Evolutionary conservation across 139 green algal species (phyloP).

Genomic region (Raphidocelis subcapitata): DNA sequence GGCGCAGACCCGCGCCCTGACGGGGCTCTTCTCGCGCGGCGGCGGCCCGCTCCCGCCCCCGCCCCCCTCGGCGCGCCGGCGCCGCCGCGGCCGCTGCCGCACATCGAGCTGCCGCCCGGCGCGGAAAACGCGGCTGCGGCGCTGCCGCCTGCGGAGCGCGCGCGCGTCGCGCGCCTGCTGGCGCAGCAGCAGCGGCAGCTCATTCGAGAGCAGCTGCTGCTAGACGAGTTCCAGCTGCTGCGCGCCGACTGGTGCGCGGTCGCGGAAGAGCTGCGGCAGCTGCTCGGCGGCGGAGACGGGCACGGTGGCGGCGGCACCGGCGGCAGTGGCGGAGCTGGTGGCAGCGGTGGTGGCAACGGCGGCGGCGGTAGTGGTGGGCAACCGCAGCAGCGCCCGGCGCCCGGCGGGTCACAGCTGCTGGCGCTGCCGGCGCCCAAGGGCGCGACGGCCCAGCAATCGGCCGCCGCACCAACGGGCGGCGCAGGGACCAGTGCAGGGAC

Average conservation of each 20-base stretch:
- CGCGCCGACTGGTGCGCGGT: conserved; percentile 2
- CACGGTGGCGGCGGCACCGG: background rate
- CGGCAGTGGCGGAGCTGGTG: background rate
- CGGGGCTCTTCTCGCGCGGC: too few species aligned
- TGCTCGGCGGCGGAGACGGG: background rate
- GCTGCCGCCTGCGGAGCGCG: background rate
- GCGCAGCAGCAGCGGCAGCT: conserved; percentile 25
- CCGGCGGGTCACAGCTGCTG: too few species aligned
- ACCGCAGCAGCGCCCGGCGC: too few species aligned
- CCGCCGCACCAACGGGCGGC: too few species aligned
- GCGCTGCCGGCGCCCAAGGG: too few species aligned
- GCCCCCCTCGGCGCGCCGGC: too few species aligned
- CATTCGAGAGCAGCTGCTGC: conserved; percentile 15
- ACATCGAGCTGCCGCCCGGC: background rate
- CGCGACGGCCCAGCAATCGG: too few species aligned
- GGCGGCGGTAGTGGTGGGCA: too few species aligned
- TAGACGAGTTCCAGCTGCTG: conserved; percentile 13
- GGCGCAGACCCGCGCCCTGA: background rate
- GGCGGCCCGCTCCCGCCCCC: too few species aligned
- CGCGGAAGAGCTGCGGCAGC: conserved; percentile 1
- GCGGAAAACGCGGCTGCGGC: background rate
- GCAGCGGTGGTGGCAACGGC: background rate
- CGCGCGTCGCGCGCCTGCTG: conserved; percentile 6
- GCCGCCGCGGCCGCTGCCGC: background rate
- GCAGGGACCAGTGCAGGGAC: too few species aligned